phyloP scores from a whole-genome alignment of 257 asterid species.

The Marsdenia floribunda region DNA sequence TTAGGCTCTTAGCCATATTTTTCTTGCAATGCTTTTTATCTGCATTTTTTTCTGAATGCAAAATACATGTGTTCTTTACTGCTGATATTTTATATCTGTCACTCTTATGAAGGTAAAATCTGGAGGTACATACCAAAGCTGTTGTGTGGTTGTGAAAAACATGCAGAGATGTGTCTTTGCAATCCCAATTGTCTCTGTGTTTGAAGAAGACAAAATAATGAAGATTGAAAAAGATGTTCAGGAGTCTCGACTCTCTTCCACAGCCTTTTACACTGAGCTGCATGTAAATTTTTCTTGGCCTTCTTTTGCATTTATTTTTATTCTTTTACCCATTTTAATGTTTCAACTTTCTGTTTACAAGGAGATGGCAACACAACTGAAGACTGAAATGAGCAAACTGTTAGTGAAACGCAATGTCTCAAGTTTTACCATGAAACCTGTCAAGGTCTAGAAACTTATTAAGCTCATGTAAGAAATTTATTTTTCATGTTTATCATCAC shows the following conservation, averaged over 20 bases:
- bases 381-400: slow-evolving; percentile 58
- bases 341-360: slow-evolving; percentile 23
- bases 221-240: slow-evolving; percentile 62
- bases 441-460: slow-evolving; percentile 56
- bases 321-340: slow-evolving; percentile 22
- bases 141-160: slow-evolving; percentile 80
- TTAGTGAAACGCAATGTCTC: slow-evolving; percentile 58
- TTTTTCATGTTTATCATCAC: slow-evolving; percentile 4
- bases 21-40: neutral
- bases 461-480: slow-evolving; percentile 17
- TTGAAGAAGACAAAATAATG: slow-evolving; percentile 33
- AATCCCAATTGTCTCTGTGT: slow-evolving; percentile 58
- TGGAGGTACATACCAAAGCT: slow-evolving; percentile 70
- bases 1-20: neutral
- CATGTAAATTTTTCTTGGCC: slow-evolving; percentile 46
- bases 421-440: slow-evolving; percentile 75
- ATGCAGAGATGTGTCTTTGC: slow-evolving; percentile 91
- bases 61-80: neutral
- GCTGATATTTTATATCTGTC: slow-evolving; percentile 25
- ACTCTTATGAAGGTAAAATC: slow-evolving; percentile 61
- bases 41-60: neutral
- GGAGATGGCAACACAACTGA: slow-evolving; percentile 81
- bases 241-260: slow-evolving; percentile 47
- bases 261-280: slow-evolving; percentile 45
- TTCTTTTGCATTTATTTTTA: slow-evolving; percentile 14